Base-by-base conservation (phyloP, 331 rosid genomes). In the Pyracantha coccinea region DNA sequence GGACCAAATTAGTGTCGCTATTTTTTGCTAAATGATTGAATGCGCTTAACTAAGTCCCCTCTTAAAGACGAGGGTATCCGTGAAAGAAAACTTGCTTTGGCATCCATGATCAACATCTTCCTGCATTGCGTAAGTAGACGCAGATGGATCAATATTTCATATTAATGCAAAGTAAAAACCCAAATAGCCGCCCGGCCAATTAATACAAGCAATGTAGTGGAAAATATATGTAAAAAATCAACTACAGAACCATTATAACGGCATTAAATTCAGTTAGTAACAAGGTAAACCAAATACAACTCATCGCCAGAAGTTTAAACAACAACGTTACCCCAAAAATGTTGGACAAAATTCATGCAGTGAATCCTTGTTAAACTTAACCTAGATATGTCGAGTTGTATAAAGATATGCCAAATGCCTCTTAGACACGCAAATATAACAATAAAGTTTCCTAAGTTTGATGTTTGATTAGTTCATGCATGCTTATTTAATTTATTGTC, bases 31-130 rank as follows among this genome's bases (percentile, higher is more conserved):
- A 92, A 88, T 38, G 73, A 76, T 69, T 19, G 83, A 61, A 95
- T 88, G 44, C 76, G 88, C 69, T 58, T 79, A 60, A 95, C 83
- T 20, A 95, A 80, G 70, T 82, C 86, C 79, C 78, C 89, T 75
- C 81, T 88, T 85, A 95, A 75, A 33, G 91, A 81, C 81, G 85
- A 92, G 0, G 99, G 98, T 79, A 95, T 79, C 77, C 79, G 78
- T n/a, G 97, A 81, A 79, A n/a, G 70, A 77, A 86, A 85, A 70
- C 82, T 81, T 41, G 79, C 74, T 80, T 70, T 89, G 66, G 96
- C 88, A 17, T 89, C 94, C 21, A 52, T 59, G 71, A 86, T 83
- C 82, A 95, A 77, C 70, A 54, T 31, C 80, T 85, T 84, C 92
- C 99, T 95, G 96, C 87, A 79, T 73, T 61, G 79, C 27, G 63